A percentile compares a stretch with the other conserved stretches of the same genome.
Conservation (phyloP, 1,284 basidiomycete genomes). For the Irpex rosettiformis region DNA sequence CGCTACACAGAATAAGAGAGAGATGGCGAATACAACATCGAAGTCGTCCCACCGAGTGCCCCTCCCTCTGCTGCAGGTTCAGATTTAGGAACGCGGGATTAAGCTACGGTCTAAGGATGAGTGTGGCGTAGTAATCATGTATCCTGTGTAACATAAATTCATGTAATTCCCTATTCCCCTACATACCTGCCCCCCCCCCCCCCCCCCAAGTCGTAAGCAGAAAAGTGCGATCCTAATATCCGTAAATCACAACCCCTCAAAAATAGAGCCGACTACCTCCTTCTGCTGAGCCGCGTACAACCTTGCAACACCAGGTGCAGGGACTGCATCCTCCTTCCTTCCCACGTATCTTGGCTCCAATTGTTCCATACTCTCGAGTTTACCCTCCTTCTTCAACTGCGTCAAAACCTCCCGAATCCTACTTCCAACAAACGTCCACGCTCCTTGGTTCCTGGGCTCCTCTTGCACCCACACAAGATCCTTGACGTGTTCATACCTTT, state of each 20-base stretch:
- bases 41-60: too few species aligned
- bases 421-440: constrained; percentile 1
- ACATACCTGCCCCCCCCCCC: too few species aligned
- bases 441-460: constrained; percentile 83
- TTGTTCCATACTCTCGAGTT: neutral
- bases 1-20: too few species aligned
- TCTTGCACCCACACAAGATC: constrained; percentile 78
- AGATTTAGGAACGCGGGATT: too few species aligned
- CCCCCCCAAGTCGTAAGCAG: too few species aligned
- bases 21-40: too few species aligned
- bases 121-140: too few species aligned
- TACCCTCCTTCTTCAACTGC: neutral
- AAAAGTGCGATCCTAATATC: too few species aligned
- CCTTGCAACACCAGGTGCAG: constrained; percentile 73
- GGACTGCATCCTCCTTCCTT: constrained; percentile 67
- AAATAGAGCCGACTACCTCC: constrained; percentile 53
- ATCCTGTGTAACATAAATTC: too few species aligned
- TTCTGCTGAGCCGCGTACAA: constrained; percentile 67
- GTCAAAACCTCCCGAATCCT: neutral
- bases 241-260: constrained; percentile 38
- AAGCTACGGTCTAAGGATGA: too few species aligned
- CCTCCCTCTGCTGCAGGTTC: too few species aligned
- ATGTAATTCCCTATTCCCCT: too few species aligned
- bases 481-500: constrained; percentile 38
- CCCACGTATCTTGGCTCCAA: constrained; percentile 52